Conservation (phyloP, 345 rosid genomes). For the Garcia nutans region DNA sequence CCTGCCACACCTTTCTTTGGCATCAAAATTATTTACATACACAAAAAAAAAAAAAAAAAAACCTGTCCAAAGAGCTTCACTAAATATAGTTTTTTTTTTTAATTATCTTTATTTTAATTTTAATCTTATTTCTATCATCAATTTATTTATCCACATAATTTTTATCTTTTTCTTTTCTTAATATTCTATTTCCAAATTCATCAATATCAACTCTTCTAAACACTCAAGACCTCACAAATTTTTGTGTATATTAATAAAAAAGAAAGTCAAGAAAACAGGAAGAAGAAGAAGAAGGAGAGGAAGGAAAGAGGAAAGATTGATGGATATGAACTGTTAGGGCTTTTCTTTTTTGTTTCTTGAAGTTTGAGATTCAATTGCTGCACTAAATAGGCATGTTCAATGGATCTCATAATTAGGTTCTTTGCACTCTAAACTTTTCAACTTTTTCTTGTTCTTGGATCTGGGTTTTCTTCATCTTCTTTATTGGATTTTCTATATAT, state of each 20-base stretch:
- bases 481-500: background rate
- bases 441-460: background rate
- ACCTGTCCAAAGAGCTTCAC: constrained; percentile 13
- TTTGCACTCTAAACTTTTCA: background rate
- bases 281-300: background rate
- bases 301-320: background rate
- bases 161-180: constrained; percentile 14
- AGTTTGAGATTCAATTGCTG: constrained; percentile 1
- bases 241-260: background rate
- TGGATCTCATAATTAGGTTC: constrained; percentile 22
- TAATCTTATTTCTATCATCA: background rate
- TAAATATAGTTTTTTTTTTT: constrained; percentile 7
- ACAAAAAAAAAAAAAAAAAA: background rate
- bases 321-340: constrained; percentile 16
- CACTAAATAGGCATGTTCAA: background rate
- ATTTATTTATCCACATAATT: constrained; percentile 16
- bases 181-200: background rate
- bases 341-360: background rate
- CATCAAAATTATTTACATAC: constrained; percentile 8
- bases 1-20: constrained; percentile 27
- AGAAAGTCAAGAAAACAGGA: background rate
- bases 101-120: background rate
- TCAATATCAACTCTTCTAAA: background rate
- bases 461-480: background rate
- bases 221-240: background rate